phyloP scores from a whole-genome alignment of 176 grass and related monocot genomes.

The Rhynchospora breviuscula region DNA sequence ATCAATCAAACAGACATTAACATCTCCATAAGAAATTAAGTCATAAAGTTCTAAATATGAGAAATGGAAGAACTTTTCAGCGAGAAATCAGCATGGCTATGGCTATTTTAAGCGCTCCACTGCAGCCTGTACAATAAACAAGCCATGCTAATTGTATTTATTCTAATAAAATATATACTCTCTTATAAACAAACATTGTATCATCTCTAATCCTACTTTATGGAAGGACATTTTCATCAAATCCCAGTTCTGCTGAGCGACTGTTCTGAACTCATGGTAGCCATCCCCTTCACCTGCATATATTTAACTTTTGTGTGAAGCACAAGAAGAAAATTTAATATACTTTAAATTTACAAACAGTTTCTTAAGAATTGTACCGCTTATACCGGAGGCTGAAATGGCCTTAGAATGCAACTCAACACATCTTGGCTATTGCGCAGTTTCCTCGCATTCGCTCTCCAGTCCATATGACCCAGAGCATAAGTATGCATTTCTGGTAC shows the following conservation, averaged over 20 bases:
- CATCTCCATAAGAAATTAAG: too few species aligned
- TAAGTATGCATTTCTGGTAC: slow-evolving; percentile 24
- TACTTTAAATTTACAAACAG: not conserved
- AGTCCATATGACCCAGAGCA: slow-evolving; percentile 59
- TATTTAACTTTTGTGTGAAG: slow-evolving; percentile 35
- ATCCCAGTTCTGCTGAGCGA: slow-evolving; percentile 53
- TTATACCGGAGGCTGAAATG: slow-evolving; percentile 26
- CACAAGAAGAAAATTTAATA: not conserved
- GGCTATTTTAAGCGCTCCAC: slow-evolving; percentile 69
- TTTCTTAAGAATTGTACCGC: slow-evolving; percentile 25
- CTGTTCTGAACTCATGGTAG: slow-evolving; percentile 52
- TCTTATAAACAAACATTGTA: not conserved
- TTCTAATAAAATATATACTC: slow-evolving; percentile 20
- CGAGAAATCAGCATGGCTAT: slow-evolving; percentile 65
- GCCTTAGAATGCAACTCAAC: slow-evolving; percentile 34
- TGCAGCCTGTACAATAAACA: slow-evolving; percentile 57
- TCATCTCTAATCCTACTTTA: slow-evolving; percentile 40
- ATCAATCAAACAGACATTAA: not conserved
- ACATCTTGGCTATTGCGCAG: slow-evolving; percentile 39
- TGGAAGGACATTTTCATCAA: slow-evolving; percentile 70
- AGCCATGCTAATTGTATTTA: slow-evolving; percentile 17
- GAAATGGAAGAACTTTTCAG: slow-evolving; percentile 60
- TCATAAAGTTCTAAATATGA: too few species aligned
- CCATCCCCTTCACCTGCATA: slow-evolving; percentile 43
- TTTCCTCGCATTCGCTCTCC: slow-evolving; percentile 69